A percentile compares a stretch with the other conserved stretches of the same genome.
These are phyloP conservation scores for Colletotrichum sp. DNA, from an alignment of 2,329 filamentous ascomycete species.

Conservation along the genomic window DNA sequence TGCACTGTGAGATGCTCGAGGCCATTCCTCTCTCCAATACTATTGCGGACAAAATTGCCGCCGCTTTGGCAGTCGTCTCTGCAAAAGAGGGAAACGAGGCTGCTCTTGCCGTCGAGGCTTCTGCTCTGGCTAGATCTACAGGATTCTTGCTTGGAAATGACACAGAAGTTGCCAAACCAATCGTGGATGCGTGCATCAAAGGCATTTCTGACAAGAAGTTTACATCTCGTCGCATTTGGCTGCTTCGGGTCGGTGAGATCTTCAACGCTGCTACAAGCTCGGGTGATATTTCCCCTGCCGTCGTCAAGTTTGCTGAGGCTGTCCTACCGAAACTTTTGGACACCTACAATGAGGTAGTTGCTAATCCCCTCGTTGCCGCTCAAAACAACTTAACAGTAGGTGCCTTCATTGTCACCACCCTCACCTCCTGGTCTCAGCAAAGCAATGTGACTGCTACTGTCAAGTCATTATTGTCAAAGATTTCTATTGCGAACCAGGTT, in stretches of 20 bases:
- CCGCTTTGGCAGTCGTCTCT: slow-evolving; percentile 70
- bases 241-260: slow-evolving; percentile 74
- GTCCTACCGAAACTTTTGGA: slow-evolving; percentile 64
- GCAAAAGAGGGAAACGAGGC: slow-evolving; percentile 89
- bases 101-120: slow-evolving; percentile 78
- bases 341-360: slow-evolving; percentile 76
- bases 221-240: slow-evolving; percentile 79
- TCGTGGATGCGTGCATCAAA: slow-evolving; percentile 76
- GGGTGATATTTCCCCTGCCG: slow-evolving; percentile 28
- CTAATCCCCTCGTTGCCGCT: slow-evolving; percentile 78
- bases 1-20: slow-evolving; percentile 82
- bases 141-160: slow-evolving; percentile 66
- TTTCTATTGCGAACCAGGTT: slow-evolving; percentile 67
- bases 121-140: slow-evolving; percentile 71
- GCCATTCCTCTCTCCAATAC: slow-evolving; percentile 64
- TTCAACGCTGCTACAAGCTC: slow-evolving; percentile 52
- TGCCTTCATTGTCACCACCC: slow-evolving; percentile 74
- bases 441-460: slow-evolving; percentile 58
- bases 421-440: slow-evolving; percentile 61
- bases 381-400: slow-evolving; percentile 84
- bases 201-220: slow-evolving; percentile 87
- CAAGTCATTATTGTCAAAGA: slow-evolving; percentile 56
- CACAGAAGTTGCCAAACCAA: slow-evolving; percentile 66
- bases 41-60: slow-evolving; percentile 70
- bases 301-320: slow-evolving; percentile 57